Percentiles rank a stretch among this genome's conserved stretches.
phyloP scores from a whole-genome alignment of 768 basidiomycete genomes.

The Lyophyllum atratum region DNA sequence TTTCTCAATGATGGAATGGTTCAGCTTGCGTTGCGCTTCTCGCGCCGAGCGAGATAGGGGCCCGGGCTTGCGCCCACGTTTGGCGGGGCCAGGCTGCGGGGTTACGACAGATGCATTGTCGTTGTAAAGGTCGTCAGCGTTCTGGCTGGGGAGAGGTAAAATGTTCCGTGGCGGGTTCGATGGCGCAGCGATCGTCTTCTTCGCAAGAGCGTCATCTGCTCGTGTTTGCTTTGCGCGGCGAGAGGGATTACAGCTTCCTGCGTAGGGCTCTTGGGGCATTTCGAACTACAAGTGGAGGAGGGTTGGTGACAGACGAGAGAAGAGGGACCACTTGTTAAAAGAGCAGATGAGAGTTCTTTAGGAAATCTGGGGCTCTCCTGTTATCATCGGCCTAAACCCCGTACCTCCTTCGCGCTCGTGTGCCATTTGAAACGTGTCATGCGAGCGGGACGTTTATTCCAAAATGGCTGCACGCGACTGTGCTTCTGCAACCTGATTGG shows the following conservation, averaged over 20 bases:
- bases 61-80: constrained; percentile 76
- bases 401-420: constrained; percentile 25
- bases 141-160: constrained; percentile 27
- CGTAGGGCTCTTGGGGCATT: constrained; percentile 19
- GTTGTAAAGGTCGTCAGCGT: not conserved
- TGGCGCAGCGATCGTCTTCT: constrained; percentile 10
- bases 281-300: not conserved
- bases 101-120: not conserved
- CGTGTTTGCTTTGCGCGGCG: constrained; percentile 38
- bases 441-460: constrained; percentile 1
- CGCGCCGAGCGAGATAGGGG: constrained; percentile 74
- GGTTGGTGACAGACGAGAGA: not conserved
- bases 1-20: constrained; percentile 95
- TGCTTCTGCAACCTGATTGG: constrained; percentile 28
- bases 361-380: constrained; percentile 3
- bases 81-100: constrained; percentile 34
- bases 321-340: not conserved
- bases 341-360: not conserved
- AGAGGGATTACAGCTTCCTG: constrained; percentile 38
- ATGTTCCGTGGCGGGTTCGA: constrained; percentile 12
- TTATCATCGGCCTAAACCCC: not conserved
- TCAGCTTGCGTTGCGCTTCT: constrained; percentile 87
- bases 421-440: constrained; percentile 32
- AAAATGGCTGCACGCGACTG: constrained; percentile 30
- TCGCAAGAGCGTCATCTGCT: not conserved